Evolutionary conservation across 1,284 basidiomycete species (phyloP).

Genomic region (Puccinia triticina): DNA sequence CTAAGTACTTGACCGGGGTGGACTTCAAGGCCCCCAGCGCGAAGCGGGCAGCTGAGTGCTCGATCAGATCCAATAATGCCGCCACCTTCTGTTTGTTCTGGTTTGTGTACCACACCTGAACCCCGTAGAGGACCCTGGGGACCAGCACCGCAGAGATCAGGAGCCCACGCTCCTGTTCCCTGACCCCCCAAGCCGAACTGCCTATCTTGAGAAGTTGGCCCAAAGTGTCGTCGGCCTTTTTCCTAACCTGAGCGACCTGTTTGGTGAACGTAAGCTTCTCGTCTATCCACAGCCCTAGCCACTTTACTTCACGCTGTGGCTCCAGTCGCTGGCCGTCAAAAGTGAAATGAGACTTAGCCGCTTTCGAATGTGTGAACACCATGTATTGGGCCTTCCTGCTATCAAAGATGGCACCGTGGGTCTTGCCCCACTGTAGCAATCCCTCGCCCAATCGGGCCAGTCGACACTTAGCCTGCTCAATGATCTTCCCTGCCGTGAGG

Average conservation of each 20-base stretch:
- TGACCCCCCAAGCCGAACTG: background rate
- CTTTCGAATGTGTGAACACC: background rate
- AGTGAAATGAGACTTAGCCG: background rate
- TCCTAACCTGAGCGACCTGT: background rate
- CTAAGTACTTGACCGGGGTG: too few relatives aligned
- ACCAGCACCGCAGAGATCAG: background rate
- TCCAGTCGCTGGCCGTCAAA: too few relatives aligned
- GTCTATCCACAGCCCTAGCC: too few relatives aligned
- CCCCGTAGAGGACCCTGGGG: constrained; percentile 12
- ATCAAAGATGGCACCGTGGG: constrained; percentile 31
- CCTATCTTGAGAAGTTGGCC: constrained; percentile 1
- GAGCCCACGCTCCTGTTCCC: background rate
- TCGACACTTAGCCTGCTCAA: background rate
- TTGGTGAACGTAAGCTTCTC: too few relatives aligned
- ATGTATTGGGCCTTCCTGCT: constrained; percentile 24
- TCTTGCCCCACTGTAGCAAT: background rate
- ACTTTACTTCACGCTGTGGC: too few relatives aligned
- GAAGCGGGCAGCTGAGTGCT: too few relatives aligned
- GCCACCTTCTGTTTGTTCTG: background rate
- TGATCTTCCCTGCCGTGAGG: background rate
- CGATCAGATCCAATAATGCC: background rate
- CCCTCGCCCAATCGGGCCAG: background rate
- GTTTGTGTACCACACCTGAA: background rate
- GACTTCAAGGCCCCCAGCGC: too few relatives aligned
- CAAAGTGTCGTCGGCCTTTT: background rate